phyloP scores from a whole-genome alignment of 2,329 filamentous ascomycete genomes.

The Calonectria henricotiae region DNA sequence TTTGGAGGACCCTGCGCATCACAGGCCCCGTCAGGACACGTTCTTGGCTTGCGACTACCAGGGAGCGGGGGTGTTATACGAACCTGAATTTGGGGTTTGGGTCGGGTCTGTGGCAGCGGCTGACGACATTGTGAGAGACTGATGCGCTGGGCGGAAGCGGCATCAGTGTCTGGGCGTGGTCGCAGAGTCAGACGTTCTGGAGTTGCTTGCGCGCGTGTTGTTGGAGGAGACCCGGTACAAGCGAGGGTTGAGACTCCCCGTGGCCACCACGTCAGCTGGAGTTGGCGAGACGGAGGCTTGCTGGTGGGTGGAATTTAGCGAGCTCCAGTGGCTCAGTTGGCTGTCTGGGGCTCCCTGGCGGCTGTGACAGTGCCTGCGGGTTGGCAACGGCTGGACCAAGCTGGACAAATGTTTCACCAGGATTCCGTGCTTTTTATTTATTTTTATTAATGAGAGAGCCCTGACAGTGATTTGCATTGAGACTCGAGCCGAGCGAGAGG shows the following conservation, averaged over 20 bases:
- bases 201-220: slow-evolving; percentile 43
- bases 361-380: slow-evolving; percentile 1
- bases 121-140: slow-evolving; percentile 60
- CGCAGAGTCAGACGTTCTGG: slow-evolving; percentile 35
- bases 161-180: slow-evolving; percentile 49
- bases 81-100: slow-evolving; percentile 59
- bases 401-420: slow-evolving; percentile 21
- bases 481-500: neutral
- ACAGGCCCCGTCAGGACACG: slow-evolving; percentile 54
- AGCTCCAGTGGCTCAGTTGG: slow-evolving; percentile 37
- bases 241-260: slow-evolving; percentile 38
- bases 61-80: slow-evolving; percentile 50
- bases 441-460: neutral
- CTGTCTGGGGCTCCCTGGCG: slow-evolving; percentile 23
- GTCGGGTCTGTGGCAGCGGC: slow-evolving; percentile 57
- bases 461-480: neutral
- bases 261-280: slow-evolving; percentile 50
- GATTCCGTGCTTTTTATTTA: slow-evolving; percentile 10
- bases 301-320: slow-evolving; percentile 49
- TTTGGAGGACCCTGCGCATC: slow-evolving; percentile 61
- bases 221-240: slow-evolving; percentile 37
- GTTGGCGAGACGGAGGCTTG: slow-evolving; percentile 32
- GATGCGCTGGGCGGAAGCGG: slow-evolving; percentile 43
- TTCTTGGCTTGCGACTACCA: slow-evolving; percentile 50
- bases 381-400: slow-evolving; percentile 4